Percentiles rank a stretch among this genome's conserved stretches.
phyloP scores from a whole-genome alignment of 176 grass and related monocot genomes.

The Elymus sibiricus region DNA sequence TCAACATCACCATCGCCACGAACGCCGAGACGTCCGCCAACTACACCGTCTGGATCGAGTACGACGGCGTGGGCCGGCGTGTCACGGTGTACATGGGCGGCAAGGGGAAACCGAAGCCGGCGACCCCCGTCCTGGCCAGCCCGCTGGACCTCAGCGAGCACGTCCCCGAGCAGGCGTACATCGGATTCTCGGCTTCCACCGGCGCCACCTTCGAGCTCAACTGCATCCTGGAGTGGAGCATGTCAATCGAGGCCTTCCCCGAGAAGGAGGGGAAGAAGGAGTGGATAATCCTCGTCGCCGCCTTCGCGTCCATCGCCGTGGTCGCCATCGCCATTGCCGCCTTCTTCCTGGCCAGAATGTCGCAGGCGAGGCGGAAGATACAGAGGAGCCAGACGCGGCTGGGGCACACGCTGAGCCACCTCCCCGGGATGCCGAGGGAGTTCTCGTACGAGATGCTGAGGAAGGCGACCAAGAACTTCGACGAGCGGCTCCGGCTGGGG shows the following conservation, averaged over 20 bases:
- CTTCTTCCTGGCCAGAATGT: not conserved
- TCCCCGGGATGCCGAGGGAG: constrained; percentile 43
- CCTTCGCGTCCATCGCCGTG: not conserved
- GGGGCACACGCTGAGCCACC: constrained; percentile 34
- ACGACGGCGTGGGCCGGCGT: constrained; percentile 33
- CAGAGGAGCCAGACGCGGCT: constrained; percentile 23
- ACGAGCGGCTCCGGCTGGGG: constrained; percentile 31
- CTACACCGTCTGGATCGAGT: constrained; percentile 60
- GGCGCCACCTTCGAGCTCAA: constrained; percentile 55
- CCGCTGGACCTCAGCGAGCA: constrained; percentile 47
- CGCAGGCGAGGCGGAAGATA: not conserved
- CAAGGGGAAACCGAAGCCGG: not conserved
- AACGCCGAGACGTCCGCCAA: not conserved
- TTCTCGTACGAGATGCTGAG: constrained; percentile 34
- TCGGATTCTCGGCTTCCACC: constrained; percentile 64
- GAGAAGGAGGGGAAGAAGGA: not conserved
- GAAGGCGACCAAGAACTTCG: constrained; percentile 50
- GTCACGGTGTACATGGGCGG: constrained; percentile 32
- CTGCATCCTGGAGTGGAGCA: constrained; percentile 57
- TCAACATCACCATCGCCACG: constrained; percentile 42
- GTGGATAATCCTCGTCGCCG: constrained; percentile 9
- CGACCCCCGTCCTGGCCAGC: not conserved
- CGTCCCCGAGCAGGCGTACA: constrained; percentile 28
- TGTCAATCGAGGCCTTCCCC: constrained; percentile 41
- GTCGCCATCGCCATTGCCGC: not conserved